Base-by-base conservation (phyloP, 2,329 filamentous ascomycete genomes). In the Diaporthe vaccinii region DNA sequence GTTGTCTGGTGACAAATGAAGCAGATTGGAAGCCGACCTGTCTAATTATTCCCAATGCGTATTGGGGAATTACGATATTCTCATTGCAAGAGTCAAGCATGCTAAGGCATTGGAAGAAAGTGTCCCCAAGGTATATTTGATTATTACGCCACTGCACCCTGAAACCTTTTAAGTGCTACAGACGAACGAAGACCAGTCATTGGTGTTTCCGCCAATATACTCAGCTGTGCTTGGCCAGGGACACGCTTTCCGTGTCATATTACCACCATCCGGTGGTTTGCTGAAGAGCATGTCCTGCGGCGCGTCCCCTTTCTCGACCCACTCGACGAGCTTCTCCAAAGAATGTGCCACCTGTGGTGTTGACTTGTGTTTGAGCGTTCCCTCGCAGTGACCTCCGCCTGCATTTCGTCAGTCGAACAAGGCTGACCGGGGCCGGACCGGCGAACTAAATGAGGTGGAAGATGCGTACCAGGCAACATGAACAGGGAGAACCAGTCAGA, bases 261-360 rank as follows among this genome's bases (percentile, higher is more conserved):
- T 55, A 8, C 34, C n/a, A 6, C 70, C 70, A 62, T 61, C 46
- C 2, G 51, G 57, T 14, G 70, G 57, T 22, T 53, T 31, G 15
- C 57, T 62, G 4, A 65, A 65, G 4, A 73, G 58, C 71, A 73
- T 61, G 2, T 73, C 71, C 31, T 36, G 49, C 20, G 71, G 34
- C 6, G 28, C 46, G 5, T 65, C 36, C 1, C 58, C 46, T 3
- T 36, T 73, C 49, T 73, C 71, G 17, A 65, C 34, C 71, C 71
- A 65, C 25, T 39, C 49, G 17, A 73, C 58, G n/a, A 72, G 46
- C n/a, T 59, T 65, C 25, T 55, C 49, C 46, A 73, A 17, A 4
- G 58, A 73, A 15, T 73, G 58, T 15, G 71, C 49, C 25, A 34
- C 31, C 57, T 73, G 71, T 12, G 71, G 49, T 10, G 36, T 55